phyloP scores from a whole-genome alignment of 306 rosid genomes.

The Dalbergia cochinchinensis region DNA sequence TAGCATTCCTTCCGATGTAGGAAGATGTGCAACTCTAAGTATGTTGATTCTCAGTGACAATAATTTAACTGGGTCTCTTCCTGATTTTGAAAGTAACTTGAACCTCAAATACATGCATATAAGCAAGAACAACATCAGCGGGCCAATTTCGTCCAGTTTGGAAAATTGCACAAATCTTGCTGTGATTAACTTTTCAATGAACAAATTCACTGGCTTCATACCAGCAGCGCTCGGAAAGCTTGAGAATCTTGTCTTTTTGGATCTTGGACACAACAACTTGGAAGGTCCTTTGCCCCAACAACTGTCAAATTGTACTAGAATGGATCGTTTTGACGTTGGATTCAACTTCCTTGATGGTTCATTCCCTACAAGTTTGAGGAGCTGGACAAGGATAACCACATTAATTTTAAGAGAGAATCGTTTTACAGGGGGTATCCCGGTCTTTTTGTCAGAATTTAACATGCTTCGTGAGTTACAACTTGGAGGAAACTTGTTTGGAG shows the following conservation, averaged over 20 bases:
- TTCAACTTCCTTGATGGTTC: constrained; percentile 78
- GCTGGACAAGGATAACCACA: constrained; percentile 61
- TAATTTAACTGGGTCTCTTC: not conserved
- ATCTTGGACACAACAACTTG: constrained; percentile 66
- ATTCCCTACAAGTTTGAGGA: constrained; percentile 63
- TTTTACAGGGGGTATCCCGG: constrained; percentile 67
- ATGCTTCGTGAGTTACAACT: constrained; percentile 67
- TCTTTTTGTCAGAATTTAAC: constrained; percentile 50
- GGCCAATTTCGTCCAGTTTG: constrained; percentile 71
- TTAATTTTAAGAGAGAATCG: constrained; percentile 69
- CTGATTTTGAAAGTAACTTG: not conserved
- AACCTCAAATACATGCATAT: constrained; percentile 58
- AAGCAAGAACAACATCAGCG: constrained; percentile 63
- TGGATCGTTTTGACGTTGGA: constrained; percentile 68
- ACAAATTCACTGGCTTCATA: constrained; percentile 63
- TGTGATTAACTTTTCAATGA: constrained; percentile 50
- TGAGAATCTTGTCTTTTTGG: constrained; percentile 54
- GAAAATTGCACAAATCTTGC: constrained; percentile 53
- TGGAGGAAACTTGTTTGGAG: constrained; percentile 81
- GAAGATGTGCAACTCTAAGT: not conserved
- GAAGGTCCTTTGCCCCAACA: constrained; percentile 75
- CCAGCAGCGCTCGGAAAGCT: constrained; percentile 75
- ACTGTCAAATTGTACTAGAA: constrained; percentile 63
- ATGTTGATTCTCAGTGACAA: not conserved
- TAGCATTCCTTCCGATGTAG: not conserved